Percentiles rank a stretch among this genome's conserved stretches.
Evolutionary conservation across 257 asterid species (phyloP).

Genomic region (Nemophila menziesii): DNA sequence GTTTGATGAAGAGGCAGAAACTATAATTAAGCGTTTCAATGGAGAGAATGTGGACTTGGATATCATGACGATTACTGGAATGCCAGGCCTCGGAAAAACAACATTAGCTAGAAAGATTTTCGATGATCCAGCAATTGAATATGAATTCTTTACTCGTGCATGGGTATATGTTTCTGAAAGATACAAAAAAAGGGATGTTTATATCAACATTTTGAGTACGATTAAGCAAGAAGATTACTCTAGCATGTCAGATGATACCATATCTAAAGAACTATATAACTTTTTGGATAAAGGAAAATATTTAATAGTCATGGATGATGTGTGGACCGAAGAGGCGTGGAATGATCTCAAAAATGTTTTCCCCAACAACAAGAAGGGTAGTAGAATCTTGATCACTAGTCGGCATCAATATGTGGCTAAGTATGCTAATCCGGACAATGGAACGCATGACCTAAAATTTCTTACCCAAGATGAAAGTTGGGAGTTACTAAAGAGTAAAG

Average conservation of each 20-base stretch:
- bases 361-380: conserved; percentile 6
- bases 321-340: conserved; percentile 45
- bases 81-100: too few species aligned
- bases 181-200: conserved; percentile 33
- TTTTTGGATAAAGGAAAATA: conserved; percentile 28
- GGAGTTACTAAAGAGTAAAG: conserved; percentile 25
- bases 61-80: conserved; percentile 19
- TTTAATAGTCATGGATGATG: conserved; percentile 48
- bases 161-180: conserved; percentile 45
- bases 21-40: conserved; percentile 12
- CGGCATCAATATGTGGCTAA: conserved; percentile 18
- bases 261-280: conserved; percentile 22
- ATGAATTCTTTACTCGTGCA: too few species aligned
- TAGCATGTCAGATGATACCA: conserved; percentile 26
- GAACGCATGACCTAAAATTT: conserved; percentile 21
- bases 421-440: conserved; percentile 2
- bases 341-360: conserved; percentile 18
- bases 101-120: too few species aligned
- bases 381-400: conserved; percentile 34
- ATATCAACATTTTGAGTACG: conserved; percentile 26
- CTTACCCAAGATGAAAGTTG: conserved; percentile 14
- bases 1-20: conserved; percentile 16
- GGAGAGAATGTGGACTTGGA: conserved; percentile 12
- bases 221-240: conserved; percentile 17
- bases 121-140: too few species aligned